These are phyloP conservation scores for Neurospora hispaniola DNA, from an alignment of 495 filamentous ascomycete species.

Conservation along the genomic window DNA sequence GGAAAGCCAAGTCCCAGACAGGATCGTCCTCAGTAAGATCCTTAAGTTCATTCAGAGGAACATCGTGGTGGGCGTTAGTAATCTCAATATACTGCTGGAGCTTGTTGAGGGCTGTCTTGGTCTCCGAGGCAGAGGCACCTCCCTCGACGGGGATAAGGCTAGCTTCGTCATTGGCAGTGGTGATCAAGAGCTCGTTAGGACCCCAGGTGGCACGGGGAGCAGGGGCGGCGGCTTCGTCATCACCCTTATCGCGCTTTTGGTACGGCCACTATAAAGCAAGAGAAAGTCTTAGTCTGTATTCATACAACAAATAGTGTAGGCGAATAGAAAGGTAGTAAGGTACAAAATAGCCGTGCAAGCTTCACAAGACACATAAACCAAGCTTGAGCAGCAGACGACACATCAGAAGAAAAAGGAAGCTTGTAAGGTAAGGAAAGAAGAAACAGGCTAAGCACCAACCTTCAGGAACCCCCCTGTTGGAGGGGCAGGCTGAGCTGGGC, in stretches of 20 bases:
- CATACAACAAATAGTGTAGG: conserved; percentile 8
- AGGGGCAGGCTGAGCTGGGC: conserved; percentile 30
- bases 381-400: conserved; percentile 8
- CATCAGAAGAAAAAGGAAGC: conserved; percentile 19
- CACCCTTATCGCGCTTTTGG: conserved; percentile 60
- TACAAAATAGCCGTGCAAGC: conserved; percentile 12
- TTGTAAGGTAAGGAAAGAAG: conserved; percentile 59
- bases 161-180: conserved; percentile 29
- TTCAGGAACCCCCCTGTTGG: conserved; percentile 34
- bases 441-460: conserved; percentile 45
- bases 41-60: conserved; percentile 11
- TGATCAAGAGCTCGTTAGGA: conserved; percentile 59
- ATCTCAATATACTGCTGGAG: conserved; percentile 23
- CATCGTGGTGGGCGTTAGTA: conserved; percentile 9
- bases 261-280: conserved; percentile 70
- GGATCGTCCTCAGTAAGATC: conserved; percentile 44
- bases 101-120: conserved; percentile 9
- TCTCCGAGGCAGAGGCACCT: background rate
- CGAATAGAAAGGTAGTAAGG: conserved; percentile 18
- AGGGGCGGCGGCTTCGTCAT: conserved; percentile 47
- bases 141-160: conserved; percentile 14
- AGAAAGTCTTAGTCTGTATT: conserved; percentile 29
- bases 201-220: conserved; percentile 63
- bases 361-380: background rate
- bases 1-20: conserved; percentile 67